Percentiles rank a stretch among this genome's conserved stretches.
phyloP scores from a whole-genome alignment of 805 yeast genomes.

The Metschnikowia lochheadii region DNA sequence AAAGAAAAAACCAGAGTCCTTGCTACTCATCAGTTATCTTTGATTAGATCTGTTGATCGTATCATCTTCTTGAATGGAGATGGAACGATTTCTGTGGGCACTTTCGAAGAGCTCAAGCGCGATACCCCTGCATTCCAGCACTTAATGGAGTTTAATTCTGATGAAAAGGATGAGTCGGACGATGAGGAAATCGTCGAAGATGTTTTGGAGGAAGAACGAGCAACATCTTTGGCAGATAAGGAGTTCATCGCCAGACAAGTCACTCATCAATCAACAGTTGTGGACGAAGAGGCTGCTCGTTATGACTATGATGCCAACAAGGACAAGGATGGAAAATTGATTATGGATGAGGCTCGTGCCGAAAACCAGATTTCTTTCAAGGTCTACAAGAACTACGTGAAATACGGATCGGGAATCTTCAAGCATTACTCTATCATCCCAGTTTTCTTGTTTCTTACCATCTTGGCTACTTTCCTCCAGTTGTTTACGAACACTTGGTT shows the following conservation, averaged over 20 bases:
- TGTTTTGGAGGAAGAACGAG: constrained; percentile 9
- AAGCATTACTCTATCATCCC: constrained; percentile 22
- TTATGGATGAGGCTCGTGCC: constrained; percentile 13
- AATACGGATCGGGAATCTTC: constrained; percentile 26
- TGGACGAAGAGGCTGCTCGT: constrained; percentile 32
- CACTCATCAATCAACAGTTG: constrained; percentile 18
- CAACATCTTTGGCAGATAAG: constrained; percentile 5
- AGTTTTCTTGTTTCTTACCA: constrained; percentile 15
- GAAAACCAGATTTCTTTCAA: constrained; percentile 25
- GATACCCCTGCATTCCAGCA: constrained; percentile 34
- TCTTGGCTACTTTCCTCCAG: constrained; percentile 46
- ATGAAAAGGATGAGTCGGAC: constrained; percentile 18
- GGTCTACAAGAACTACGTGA: constrained; percentile 31
- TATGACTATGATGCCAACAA: constrained; percentile 26
- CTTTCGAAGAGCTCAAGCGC: constrained; percentile 47
- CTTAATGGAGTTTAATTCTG: constrained; percentile 37
- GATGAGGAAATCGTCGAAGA: constrained; percentile 21
- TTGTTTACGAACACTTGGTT: constrained; percentile 73
- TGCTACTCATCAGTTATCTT: constrained; percentile 80
- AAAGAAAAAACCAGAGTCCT: constrained; percentile 60
- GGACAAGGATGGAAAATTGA: constrained; percentile 16
- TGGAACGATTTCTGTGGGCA: constrained; percentile 57
- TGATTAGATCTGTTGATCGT: constrained; percentile 66
- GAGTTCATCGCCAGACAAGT: constrained; percentile 12
- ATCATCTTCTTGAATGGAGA: constrained; percentile 66